Evolutionary conservation across 352 stramenopile species (phyloP).

Genomic region (Phytophthora fragariaefolia): DNA sequence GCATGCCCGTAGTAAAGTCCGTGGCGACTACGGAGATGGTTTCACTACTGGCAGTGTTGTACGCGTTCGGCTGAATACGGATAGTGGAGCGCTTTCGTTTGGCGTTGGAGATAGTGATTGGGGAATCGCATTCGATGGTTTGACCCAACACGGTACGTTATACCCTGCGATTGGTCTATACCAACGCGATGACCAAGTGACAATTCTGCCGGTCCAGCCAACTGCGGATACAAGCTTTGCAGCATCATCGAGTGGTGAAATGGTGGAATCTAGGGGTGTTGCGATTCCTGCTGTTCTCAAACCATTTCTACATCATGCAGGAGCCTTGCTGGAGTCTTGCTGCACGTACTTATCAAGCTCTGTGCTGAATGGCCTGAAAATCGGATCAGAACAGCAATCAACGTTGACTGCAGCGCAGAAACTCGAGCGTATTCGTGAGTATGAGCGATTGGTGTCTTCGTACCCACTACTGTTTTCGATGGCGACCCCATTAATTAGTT

Average conservation of each 20-base stretch:
- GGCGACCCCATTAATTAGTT: slow-evolving; percentile 71
- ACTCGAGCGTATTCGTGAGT: slow-evolving; percentile 26
- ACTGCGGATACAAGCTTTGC: slow-evolving; percentile 43
- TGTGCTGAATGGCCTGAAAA: slow-evolving; percentile 32
- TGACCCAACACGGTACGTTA: slow-evolving; percentile 88
- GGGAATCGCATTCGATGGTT: slow-evolving; percentile 89
- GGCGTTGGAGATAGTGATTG: slow-evolving; percentile 88
- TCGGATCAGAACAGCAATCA: slow-evolving; percentile 29
- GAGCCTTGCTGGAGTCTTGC: slow-evolving; percentile 60
- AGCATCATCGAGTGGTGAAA: slow-evolving; percentile 29
- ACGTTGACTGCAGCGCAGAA: slow-evolving; percentile 24
- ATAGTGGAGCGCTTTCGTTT: slow-evolving; percentile 88
- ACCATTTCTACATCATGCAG: slow-evolving; percentile 76
- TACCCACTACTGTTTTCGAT: slow-evolving; percentile 70
- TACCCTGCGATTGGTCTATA: slow-evolving; percentile 91
- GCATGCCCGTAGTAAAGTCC: slow-evolving; percentile 91
- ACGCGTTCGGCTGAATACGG: slow-evolving; percentile 84
- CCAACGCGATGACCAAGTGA: slow-evolving; percentile 90
- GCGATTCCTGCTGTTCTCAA: slow-evolving; percentile 75
- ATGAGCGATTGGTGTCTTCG: slow-evolving; percentile 42
- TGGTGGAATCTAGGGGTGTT: slow-evolving; percentile 44
- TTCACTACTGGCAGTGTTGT: slow-evolving; percentile 89
- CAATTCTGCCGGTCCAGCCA: slow-evolving; percentile 74
- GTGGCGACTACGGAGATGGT: slow-evolving; percentile 87
- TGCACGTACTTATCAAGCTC: slow-evolving; percentile 56